A percentile compares a stretch with the other conserved stretches of the same genome.
Evolutionary conservation across 345 rosid species (phyloP).

Genomic region (Eucalyptus marginata): DNA sequence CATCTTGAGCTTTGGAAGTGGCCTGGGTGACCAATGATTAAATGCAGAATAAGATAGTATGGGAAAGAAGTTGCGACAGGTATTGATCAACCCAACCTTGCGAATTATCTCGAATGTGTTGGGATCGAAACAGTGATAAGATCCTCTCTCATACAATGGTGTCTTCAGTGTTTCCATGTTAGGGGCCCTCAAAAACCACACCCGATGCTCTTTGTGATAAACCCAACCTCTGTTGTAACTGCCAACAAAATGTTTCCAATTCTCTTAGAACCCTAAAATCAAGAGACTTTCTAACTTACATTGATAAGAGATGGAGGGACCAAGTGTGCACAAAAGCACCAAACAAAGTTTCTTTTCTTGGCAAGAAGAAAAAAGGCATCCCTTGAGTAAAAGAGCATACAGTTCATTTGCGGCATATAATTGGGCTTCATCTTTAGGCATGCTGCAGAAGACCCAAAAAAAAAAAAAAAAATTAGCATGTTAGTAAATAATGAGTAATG

Average conservation of each 20-base stretch:
- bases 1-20: background rate
- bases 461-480: background rate
- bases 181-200: conserved; percentile 70
- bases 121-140: conserved; percentile 87
- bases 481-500: background rate
- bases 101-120: conserved; percentile 56
- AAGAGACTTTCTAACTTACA: background rate
- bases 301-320: background rate
- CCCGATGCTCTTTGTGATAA: conserved; percentile 75
- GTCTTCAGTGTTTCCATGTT: conserved; percentile 78
- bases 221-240: conserved; percentile 88
- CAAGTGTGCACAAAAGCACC: background rate
- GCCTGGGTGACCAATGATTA: background rate
- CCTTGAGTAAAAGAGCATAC: conserved; percentile 27
- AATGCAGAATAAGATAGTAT: background rate
- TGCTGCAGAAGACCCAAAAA: conserved; percentile 32
- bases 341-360: background rate
- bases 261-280: background rate
- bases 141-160: conserved; percentile 62
- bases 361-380: background rate
- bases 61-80: background rate
- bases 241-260: conserved; percentile 11
- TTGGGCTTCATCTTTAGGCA: conserved; percentile 98
- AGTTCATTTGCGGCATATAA: conserved; percentile 90
- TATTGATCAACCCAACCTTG: conserved; percentile 44